Percentiles rank a stretch among this genome's conserved stretches.
phyloP scores from a whole-genome alignment of 1,284 basidiomycete species.

The Agaricales sp. region DNA sequence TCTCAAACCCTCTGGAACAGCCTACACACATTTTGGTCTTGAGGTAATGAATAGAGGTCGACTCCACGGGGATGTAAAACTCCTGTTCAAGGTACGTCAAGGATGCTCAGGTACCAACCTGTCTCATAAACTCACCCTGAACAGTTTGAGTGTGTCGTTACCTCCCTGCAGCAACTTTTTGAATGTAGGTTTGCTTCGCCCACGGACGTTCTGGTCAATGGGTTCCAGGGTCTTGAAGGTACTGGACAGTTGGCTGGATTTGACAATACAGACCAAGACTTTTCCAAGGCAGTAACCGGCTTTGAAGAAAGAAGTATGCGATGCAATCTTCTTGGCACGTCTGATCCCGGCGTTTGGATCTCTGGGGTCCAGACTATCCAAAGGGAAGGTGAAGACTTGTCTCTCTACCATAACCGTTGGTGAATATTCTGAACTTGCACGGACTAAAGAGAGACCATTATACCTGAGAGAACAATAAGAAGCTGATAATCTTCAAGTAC shows the following conservation, averaged over 20 bases:
- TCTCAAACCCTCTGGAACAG: conserved; percentile 98
- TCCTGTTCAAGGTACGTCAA: conserved; percentile 42
- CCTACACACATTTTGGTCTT: conserved; percentile 98
- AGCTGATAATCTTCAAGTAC: conserved; percentile 96
- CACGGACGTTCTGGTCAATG: conserved; percentile 81
- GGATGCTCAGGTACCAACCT: not conserved
- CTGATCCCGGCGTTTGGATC: conserved; percentile 90
- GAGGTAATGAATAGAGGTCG: conserved; percentile 93
- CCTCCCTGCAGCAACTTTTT: conserved; percentile 89
- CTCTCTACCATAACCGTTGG: conserved; percentile 50
- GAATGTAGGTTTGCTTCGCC: conserved; percentile 87
- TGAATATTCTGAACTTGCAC: conserved; percentile 5
- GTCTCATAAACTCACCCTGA: conserved; percentile 55
- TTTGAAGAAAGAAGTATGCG: conserved; percentile 98
- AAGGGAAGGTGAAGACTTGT: conserved; percentile 92
- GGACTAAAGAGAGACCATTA: conserved; percentile 14
- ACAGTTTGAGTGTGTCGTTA: conserved; percentile 89
- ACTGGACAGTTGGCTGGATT: conserved; percentile 87
- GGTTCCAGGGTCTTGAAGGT: conserved; percentile 98
- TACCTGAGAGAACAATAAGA: conserved; percentile 90
- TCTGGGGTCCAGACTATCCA: conserved; percentile 85
- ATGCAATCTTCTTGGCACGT: conserved; percentile 90
- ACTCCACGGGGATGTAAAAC: conserved; percentile 98
- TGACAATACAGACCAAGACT: conserved; percentile 97
- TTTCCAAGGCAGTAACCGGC: conserved; percentile 88